Evolutionary conservation across 2,329 filamentous ascomycete genomes (phyloP).

Genomic region (Penicillium polonicum): DNA sequence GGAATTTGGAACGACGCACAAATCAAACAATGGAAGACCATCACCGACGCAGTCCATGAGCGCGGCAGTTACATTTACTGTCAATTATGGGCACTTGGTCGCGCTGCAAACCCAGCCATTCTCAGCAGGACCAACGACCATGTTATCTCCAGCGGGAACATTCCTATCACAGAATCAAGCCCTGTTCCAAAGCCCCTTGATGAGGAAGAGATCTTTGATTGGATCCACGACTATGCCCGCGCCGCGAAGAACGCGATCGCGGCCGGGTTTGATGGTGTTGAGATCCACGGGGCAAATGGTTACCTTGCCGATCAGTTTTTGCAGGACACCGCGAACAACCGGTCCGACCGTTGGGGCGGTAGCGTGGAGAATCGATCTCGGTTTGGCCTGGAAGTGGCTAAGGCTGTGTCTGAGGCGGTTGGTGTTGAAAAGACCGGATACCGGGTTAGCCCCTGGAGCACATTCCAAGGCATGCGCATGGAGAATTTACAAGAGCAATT

Average conservation of each 20-base stretch:
- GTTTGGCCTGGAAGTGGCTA: slow-evolving; percentile 55
- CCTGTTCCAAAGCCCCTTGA: slow-evolving; percentile 32
- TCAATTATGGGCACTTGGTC: slow-evolving; percentile 62
- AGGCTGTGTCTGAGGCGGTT: slow-evolving; percentile 43
- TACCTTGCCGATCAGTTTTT: slow-evolving; percentile 55
- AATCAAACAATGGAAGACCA: slow-evolving; percentile 57
- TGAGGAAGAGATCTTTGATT: slow-evolving; percentile 44
- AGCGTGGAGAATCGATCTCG: slow-evolving; percentile 52
- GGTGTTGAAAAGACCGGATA: slow-evolving; percentile 47
- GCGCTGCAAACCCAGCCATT: slow-evolving; percentile 47
- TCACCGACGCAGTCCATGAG: slow-evolving; percentile 61
- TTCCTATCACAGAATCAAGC: slow-evolving; percentile 20
- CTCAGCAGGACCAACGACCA: slow-evolving; percentile 11
- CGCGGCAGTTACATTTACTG: slow-evolving; percentile 59
- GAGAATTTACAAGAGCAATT: slow-evolving; percentile 36
- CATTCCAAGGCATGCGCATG: slow-evolving; percentile 56
- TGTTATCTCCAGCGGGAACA: slow-evolving; percentile 18
- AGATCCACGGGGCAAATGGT: slow-evolving; percentile 46
- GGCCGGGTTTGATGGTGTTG: slow-evolving; percentile 41
- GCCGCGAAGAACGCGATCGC: slow-evolving; percentile 52
- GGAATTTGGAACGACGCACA: slow-evolving; percentile 58
- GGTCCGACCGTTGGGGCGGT: slow-evolving; percentile 53
- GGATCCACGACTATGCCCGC: slow-evolving; percentile 44
- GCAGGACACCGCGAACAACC: slow-evolving; percentile 48
- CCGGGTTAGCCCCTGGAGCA: slow-evolving; percentile 45